These are phyloP conservation scores for Scutellaria minor DNA, from an alignment of 257 asterid species.

Conservation along the genomic window DNA sequence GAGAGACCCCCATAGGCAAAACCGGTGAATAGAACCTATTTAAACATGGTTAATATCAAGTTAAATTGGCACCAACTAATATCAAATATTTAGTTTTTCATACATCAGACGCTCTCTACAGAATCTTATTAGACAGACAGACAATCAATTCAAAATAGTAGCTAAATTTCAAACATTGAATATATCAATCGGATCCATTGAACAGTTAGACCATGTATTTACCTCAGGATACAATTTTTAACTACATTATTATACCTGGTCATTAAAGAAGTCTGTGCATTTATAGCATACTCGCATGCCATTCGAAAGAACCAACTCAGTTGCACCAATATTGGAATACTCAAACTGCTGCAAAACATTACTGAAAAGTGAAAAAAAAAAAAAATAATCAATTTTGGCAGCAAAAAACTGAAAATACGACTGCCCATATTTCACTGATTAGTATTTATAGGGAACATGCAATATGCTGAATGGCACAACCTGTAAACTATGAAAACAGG, in stretches of 20 bases:
- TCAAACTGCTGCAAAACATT: slow-evolving; percentile 70
- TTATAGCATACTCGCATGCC: slow-evolving; percentile 96
- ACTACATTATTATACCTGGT: slow-evolving; percentile 63
- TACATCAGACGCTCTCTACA: slow-evolving; percentile 7
- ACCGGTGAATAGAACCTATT: slow-evolving; percentile 94
- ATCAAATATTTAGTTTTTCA: slow-evolving; percentile 19
- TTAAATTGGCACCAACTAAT: slow-evolving; percentile 36
- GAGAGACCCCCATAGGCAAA: slow-evolving; percentile 92
- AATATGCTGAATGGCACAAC: slow-evolving; percentile 18
- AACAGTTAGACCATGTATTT: slow-evolving; percentile 22
- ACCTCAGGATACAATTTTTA: slow-evolving; percentile 17
- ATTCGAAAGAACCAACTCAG: slow-evolving; percentile 84
- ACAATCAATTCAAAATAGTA: not conserved
- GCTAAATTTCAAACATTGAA: slow-evolving; percentile 15
- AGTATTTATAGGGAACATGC: slow-evolving; percentile 13
- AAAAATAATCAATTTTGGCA: slow-evolving; percentile 16
- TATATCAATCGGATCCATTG: not conserved
- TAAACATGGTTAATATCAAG: slow-evolving; percentile 55
- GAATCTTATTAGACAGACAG: slow-evolving; percentile 32
- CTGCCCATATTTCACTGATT: not conserved
- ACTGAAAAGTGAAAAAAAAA: slow-evolving; percentile 49
- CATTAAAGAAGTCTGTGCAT: slow-evolving; percentile 91
- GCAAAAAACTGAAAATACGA: slow-evolving; percentile 2
- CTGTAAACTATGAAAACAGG: not conserved
- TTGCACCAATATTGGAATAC: slow-evolving; percentile 64